Evolutionary conservation across 495 filamentous ascomycete species (phyloP), one percentile per base, ranked within the genome.

Genomic region (Lindgomyces ingoldianus): DNA sequence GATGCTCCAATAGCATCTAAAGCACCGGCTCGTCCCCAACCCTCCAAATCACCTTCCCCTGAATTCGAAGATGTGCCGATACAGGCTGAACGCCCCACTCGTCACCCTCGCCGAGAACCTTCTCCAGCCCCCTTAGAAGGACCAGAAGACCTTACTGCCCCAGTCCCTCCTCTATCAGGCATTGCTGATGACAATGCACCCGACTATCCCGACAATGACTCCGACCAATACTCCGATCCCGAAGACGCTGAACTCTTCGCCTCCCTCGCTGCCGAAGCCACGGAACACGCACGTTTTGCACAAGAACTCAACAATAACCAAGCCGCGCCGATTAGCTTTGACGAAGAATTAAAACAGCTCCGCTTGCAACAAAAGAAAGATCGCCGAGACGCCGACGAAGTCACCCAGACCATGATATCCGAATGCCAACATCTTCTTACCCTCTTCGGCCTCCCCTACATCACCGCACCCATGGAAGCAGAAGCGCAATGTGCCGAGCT

Each of bases 391-490:
- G 91, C 94, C 1, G 94, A 98, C 60, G 94, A 98, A 73, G 93
- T 98, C 16, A 91, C 91, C 0, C 88, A 92, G 29, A 85, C 91
- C 65, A 98, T 98, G 94, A 85, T 97, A 44, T 85, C 86, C 1
- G 94, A 98, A 75, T 96, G 93, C 70, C 94, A 98, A 75, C 88
- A 94, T 63, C 81, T 98, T 0, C 85, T 98, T 48, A 81, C 81
- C 18, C 86, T 96, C 41, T 98, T 98, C 74, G 94, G 94, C 16
- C 81, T 98, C 22, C 94, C 94, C 0, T 98, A 97, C 74, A 88
- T 98, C 69, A 98, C 93, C 0, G 94, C 94, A 0, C 94, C 94
- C 1, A 96, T 97, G 94, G 94, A 98, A 83, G 94, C 94, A 8
- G 94, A 98, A 81, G 94, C 94, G 10, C 94, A 98, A 71, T 98